phyloP scores from a whole-genome alignment of 768 basidiomycete species.

The Boletus fagicola region DNA sequence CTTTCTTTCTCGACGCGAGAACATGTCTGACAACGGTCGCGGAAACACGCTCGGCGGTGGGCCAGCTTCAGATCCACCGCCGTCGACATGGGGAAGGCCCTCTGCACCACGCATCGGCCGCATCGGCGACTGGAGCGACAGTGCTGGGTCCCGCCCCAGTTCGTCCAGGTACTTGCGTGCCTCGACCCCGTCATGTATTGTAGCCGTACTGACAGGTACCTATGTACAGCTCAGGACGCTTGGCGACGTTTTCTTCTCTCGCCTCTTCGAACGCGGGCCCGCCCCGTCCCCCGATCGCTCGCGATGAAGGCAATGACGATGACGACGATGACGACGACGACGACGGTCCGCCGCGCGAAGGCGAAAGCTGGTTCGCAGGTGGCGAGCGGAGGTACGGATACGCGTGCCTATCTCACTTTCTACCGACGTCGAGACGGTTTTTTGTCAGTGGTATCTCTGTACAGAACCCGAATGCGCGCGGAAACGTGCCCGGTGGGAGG shows the following conservation, averaged over 20 bases:
- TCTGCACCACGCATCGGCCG: slow-evolving; percentile 40
- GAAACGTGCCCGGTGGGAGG: slow-evolving; percentile 49
- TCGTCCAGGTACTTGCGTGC: too few relatives aligned
- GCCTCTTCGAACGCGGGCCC: slow-evolving; percentile 16
- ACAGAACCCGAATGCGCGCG: slow-evolving; percentile 68
- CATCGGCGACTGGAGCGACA: too few relatives aligned
- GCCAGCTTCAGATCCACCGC: slow-evolving; percentile 43
- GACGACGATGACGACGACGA: slow-evolving; percentile 48
- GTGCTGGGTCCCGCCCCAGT: too few relatives aligned
- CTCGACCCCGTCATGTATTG: background rate
- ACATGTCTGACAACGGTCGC: slow-evolving; percentile 41
- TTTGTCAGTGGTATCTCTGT: slow-evolving; percentile 76
- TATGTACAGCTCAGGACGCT: slow-evolving; percentile 26
- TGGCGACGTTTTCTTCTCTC: slow-evolving; percentile 39
- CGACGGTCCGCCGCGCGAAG: slow-evolving; percentile 38
- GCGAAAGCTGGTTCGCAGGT: slow-evolving; percentile 86
- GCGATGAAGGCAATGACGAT: slow-evolving; percentile 19
- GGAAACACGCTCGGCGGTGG: slow-evolving; percentile 52
- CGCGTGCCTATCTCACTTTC: background rate
- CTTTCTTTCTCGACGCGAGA: background rate
- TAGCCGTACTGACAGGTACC: background rate
- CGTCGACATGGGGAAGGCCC: slow-evolving; percentile 44
- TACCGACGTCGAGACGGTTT: background rate
- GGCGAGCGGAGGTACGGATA: slow-evolving; percentile 78
- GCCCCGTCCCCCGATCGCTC: slow-evolving; percentile 16